These are phyloP conservation scores for Raffaelea ambrosiae DNA, from an alignment of 2,329 filamentous ascomycete genomes.

Conservation along the genomic window DNA sequence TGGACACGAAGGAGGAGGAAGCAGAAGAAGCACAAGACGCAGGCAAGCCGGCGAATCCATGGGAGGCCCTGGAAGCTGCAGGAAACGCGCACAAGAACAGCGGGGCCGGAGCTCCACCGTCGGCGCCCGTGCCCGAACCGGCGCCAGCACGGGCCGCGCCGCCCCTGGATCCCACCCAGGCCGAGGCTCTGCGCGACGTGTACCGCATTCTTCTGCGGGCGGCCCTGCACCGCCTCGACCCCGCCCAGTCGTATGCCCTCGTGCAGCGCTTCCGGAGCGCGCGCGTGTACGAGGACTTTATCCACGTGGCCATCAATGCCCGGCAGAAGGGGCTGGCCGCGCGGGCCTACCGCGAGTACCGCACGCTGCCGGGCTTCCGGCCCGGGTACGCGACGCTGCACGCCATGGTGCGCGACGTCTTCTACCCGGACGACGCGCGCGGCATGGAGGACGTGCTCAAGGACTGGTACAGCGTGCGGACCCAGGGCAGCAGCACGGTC, in stretches of 20 bases:
- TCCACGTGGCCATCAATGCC: constrained; percentile 23
- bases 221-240: constrained; percentile 8
- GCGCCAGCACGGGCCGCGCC: too few relatives aligned
- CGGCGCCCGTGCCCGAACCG: too few relatives aligned
- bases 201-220: constrained; percentile 4
- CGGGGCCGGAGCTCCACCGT: too few relatives aligned
- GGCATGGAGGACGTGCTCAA: constrained; percentile 37
- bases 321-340: constrained; percentile 16
- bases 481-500: too few relatives aligned
- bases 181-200: constrained; percentile 1
- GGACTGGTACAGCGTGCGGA: constrained; percentile 38
- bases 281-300: constrained; percentile 33
- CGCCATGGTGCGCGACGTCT: constrained; percentile 33
- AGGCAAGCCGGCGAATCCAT: too few relatives aligned
- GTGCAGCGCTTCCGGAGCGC: constrained; percentile 30
- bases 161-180: too few relatives aligned
- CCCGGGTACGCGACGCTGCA: constrained; percentile 31
- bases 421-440: constrained; percentile 22
- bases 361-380: constrained; percentile 27
- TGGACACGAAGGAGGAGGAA: too few relatives aligned
- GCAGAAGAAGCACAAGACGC: too few relatives aligned
- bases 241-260: constrained; percentile 23
- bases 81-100: too few relatives aligned
- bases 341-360: constrained; percentile 37
- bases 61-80: too few relatives aligned